Evolutionary conservation across 345 rosid species (phyloP).

Genomic region (Sonneratia caseolaris): DNA sequence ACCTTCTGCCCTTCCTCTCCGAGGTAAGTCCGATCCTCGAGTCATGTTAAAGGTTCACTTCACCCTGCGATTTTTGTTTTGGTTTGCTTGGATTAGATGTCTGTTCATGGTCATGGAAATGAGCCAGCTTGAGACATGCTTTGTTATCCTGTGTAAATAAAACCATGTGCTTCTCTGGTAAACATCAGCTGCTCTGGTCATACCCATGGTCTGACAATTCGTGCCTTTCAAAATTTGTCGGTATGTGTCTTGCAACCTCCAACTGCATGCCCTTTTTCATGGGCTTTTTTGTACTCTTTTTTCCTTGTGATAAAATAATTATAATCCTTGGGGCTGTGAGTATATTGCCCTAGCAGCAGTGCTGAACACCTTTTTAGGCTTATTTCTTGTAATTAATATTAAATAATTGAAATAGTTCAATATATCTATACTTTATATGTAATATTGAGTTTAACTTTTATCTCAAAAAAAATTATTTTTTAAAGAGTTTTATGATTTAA

Average conservation of each 20-base stretch:
- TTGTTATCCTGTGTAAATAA: not conserved
- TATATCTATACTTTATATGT: no score
- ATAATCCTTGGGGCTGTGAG: not conserved
- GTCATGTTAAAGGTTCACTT: no score
- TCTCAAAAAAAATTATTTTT: no score
- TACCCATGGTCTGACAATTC: not conserved
- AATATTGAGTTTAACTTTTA: no score
- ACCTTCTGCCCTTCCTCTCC: conserved; percentile 93
- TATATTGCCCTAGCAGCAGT: not conserved
- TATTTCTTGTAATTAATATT: not conserved
- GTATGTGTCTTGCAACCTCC: not conserved
- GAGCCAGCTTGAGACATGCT: no score
- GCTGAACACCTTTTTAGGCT: not conserved
- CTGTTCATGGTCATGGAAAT: no score
- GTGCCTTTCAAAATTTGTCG: not conserved
- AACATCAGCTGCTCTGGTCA: not conserved
- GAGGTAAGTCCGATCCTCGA: conserved; percentile 29
- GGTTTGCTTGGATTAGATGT: not conserved
- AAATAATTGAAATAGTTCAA: no score
- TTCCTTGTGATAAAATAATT: not conserved
- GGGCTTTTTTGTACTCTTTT: not conserved
- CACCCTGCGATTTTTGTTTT: not conserved
- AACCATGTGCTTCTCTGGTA: not conserved
- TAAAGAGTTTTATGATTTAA: no score
- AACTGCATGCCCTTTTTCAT: not conserved